Percentiles rank a stretch among this genome's conserved stretches.
Evolutionary conservation across 192 early-diverging fungal genomes (phyloP).

Genomic region (Backusella australiensis): DNA sequence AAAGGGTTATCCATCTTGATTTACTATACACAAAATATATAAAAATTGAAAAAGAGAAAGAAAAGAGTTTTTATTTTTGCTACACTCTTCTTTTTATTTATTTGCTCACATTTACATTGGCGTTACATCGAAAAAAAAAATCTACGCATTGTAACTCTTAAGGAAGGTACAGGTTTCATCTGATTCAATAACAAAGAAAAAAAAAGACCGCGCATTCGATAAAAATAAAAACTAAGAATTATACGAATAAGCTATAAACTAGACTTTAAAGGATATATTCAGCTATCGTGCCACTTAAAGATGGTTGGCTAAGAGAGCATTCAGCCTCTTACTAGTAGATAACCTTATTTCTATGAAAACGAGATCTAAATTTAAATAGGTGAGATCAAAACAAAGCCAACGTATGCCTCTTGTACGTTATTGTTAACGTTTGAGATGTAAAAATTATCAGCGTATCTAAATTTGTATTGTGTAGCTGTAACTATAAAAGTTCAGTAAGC

Average conservation of each 20-base stretch:
- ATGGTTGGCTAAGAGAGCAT: not conserved
- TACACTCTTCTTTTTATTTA: not conserved
- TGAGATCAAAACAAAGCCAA: no score
- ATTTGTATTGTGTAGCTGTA: no score
- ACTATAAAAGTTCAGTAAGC: no score
- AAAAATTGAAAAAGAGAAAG: not conserved
- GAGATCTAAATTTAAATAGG: no score
- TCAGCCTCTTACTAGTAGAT: not conserved
- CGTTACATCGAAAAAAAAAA: slow-evolving; percentile 5
- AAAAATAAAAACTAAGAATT: no score
- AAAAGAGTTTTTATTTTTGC: not conserved
- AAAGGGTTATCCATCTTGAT: not conserved
- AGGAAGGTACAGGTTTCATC: not conserved
- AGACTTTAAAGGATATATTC: no score
- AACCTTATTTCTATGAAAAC: no score
- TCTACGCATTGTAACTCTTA: not conserved
- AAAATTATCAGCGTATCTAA: no score
- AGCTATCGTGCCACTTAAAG: no score
- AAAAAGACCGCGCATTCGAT: not conserved
- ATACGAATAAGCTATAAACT: no score
- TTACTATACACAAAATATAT: not conserved
- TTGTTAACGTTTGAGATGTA: no score
- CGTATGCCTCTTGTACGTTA: no score
- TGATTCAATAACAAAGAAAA: not conserved
- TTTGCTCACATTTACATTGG: slow-evolving; percentile 11